Conservation (phyloP, 345 rosid genomes). For the Eucalyptus cladocalyx region DNA sequence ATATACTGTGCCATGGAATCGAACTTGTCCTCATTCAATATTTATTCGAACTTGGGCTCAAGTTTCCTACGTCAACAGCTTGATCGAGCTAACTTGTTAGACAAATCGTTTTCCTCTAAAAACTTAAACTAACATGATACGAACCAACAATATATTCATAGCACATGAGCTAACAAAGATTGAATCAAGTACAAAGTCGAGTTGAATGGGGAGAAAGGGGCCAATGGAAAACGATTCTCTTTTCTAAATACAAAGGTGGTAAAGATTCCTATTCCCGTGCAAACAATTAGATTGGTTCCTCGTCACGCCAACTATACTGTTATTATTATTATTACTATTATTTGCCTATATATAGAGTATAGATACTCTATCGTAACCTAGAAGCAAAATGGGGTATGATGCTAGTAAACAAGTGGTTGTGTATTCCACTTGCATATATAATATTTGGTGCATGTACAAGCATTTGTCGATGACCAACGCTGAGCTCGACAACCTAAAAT, state of each 20-base stretch:
- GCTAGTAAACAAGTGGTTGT: neutral
- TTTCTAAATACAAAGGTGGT: neutral
- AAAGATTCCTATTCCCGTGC: neutral
- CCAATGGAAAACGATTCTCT: neutral
- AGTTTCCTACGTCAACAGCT: neutral
- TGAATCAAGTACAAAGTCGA: neutral
- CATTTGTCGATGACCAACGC: neutral
- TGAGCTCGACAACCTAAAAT: neutral
- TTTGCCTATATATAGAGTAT: neutral
- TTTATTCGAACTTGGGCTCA: neutral
- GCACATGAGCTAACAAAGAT: neutral
- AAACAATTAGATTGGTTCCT: neutral
- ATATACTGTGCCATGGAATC: neutral
- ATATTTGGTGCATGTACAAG: neutral
- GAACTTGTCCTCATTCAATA: neutral
- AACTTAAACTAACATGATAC: neutral
- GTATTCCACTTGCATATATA: neutral
- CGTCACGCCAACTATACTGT: neutral
- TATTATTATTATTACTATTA: too few species aligned
- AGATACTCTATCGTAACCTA: neutral
- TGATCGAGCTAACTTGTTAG: neutral
- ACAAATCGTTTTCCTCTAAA: neutral
- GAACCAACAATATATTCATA: neutral
- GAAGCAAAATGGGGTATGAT: neutral
- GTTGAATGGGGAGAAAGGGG: neutral